Conservation (phyloP, 2,329 filamentous ascomycete species). For the Acrodontium crateriforme region DNA sequence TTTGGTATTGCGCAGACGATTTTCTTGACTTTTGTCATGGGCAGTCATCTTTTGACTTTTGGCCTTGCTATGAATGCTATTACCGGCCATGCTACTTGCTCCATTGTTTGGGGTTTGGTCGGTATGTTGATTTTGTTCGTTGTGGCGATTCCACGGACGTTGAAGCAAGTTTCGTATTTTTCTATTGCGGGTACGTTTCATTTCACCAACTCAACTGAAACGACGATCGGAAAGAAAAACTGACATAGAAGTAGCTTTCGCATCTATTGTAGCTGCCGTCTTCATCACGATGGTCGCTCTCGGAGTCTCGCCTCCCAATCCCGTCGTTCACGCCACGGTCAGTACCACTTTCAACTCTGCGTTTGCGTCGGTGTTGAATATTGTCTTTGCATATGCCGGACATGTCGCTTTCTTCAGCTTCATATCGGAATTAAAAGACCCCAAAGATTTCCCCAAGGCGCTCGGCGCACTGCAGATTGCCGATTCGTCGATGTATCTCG, state of each 20-base stretch:
- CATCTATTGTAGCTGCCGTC: slow-evolving; percentile 44
- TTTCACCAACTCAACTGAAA: background rate
- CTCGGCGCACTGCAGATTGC: slow-evolving; percentile 46
- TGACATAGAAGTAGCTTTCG: slow-evolving; percentile 24
- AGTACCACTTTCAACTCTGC: slow-evolving; percentile 32
- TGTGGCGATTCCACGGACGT: slow-evolving; percentile 46
- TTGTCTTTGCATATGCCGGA: slow-evolving; percentile 50
- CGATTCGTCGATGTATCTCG: slow-evolving; percentile 48
- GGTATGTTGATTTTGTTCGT: slow-evolving; percentile 45
- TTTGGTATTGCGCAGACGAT: slow-evolving; percentile 49
- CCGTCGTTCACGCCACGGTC: slow-evolving; percentile 24
- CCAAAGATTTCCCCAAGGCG: slow-evolving; percentile 47
- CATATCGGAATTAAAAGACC: slow-evolving; percentile 50
- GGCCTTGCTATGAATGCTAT: slow-evolving; percentile 57
- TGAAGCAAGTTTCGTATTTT: slow-evolving; percentile 49
- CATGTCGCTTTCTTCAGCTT: slow-evolving; percentile 55
- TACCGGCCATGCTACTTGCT: slow-evolving; percentile 48
- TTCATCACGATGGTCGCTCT: slow-evolving; percentile 54
- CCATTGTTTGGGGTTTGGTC: slow-evolving; percentile 49
- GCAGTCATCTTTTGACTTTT: slow-evolving; percentile 55
- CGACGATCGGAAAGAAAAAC: background rate
- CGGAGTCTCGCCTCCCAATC: slow-evolving; percentile 35
- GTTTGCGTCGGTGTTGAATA: slow-evolving; percentile 52
- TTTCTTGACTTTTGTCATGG: slow-evolving; percentile 55
- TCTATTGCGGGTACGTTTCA: slow-evolving; percentile 40